Evolutionary conservation across 2,329 filamentous ascomycete genomes (phyloP).

Genomic region (Aspergillus pseudoterreus): DNA sequence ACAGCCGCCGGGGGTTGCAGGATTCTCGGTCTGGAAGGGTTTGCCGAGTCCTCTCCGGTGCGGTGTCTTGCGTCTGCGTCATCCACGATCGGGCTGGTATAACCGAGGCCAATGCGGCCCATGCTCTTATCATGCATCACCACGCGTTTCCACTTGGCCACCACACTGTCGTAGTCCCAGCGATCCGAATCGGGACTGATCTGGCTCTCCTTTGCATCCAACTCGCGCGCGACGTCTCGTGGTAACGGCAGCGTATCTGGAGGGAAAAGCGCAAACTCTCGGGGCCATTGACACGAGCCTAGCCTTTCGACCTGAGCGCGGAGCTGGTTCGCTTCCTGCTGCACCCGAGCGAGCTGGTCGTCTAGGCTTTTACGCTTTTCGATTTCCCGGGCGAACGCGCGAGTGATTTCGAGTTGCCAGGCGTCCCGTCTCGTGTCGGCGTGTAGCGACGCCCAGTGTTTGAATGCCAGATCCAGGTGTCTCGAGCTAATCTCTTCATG

Average conservation of each 20-base stretch:
- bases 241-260: conserved; percentile 42
- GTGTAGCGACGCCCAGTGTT: conserved; percentile 68
- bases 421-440: conserved; percentile 47
- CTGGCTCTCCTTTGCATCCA: conserved; percentile 33
- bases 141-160: conserved; percentile 48
- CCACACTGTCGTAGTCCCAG: conserved; percentile 48
- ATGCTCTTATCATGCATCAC: conserved; percentile 44
- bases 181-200: conserved; percentile 32
- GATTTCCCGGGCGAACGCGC: conserved; percentile 44
- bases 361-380: conserved; percentile 44
- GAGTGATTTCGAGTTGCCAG: conserved; percentile 47
- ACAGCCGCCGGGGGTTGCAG: conserved; percentile 16
- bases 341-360: conserved; percentile 40
- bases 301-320: conserved; percentile 46
- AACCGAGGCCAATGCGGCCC: conserved; percentile 34
- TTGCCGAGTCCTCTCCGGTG: conserved; percentile 8
- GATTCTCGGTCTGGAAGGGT: conserved; percentile 4
- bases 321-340: conserved; percentile 48
- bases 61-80: conserved; percentile 14
- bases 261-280: conserved; percentile 47
- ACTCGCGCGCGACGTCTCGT: conserved; percentile 35
- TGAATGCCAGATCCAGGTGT: conserved; percentile 74
- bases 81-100: conserved; percentile 18
- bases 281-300: conserved; percentile 46
- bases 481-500: conserved; percentile 68